Evolutionary conservation across 2,329 filamentous ascomycete species (phyloP).

Genomic region (Sporothrix phasma): DNA sequence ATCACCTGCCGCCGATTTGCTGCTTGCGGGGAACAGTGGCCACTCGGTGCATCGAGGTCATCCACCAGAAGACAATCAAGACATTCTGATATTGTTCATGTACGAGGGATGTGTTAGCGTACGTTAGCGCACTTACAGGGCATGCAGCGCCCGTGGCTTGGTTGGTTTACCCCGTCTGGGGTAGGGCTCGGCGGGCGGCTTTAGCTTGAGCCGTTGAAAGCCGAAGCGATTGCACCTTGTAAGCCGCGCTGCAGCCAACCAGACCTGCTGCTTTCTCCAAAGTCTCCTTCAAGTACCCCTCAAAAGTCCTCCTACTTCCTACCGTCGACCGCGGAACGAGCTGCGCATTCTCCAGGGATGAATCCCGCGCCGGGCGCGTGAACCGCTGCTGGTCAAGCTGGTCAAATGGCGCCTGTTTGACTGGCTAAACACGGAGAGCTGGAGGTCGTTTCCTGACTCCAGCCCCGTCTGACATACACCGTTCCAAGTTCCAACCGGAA

Average conservation of each 20-base stretch:
- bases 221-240: neutral
- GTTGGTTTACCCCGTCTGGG: neutral
- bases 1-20: neutral
- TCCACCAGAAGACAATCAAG: neutral
- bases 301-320: too few relatives aligned
- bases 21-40: neutral
- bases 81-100: too few relatives aligned
- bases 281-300: too few relatives aligned
- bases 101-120: neutral
- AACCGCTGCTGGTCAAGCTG: neutral
- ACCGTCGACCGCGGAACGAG: neutral
- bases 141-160: neutral
- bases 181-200: neutral
- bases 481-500: neutral
- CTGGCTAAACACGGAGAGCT: neutral
- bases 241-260: neutral
- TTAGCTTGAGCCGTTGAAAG: conserved; percentile 9
- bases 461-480: neutral
- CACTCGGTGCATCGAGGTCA: neutral
- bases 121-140: neutral
- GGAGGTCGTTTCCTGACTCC: neutral
- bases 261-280: neutral
- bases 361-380: neutral
- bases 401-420: neutral
- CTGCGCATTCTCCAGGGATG: neutral